Evolutionary conservation across 2,329 filamentous ascomycete species (phyloP), one percentile per base, ranked within the genome.

Genomic region (Aspergillus tanneri): DNA sequence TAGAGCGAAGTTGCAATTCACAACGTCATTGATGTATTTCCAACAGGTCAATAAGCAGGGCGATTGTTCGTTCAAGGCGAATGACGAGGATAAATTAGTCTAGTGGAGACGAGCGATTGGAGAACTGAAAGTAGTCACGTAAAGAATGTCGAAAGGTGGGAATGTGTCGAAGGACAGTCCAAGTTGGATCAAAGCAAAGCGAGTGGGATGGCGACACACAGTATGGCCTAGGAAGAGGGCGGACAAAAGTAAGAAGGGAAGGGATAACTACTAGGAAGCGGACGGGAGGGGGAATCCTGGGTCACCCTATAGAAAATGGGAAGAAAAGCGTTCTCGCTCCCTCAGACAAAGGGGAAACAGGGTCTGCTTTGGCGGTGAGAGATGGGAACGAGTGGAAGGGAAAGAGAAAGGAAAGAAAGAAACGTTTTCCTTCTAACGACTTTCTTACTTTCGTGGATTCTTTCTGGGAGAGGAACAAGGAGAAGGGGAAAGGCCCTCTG

Each of bases 191-290:
- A 44, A 53, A 43, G 49, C 36, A 50, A 56, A 66, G 59, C 56
- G 65, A 68, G 57, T 43, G 65, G 53, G 58, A 57, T 50, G 65
- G 63, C 63, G 57, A 67, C 60, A 61, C 57, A 59, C 62, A 64
- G 64, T 65, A 63, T 63, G 52, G 56, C 57, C 58, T 46, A 50
- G 54, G 54, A 39, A 48, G 43, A 46, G 25, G 28, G 34, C 18
- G 46, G 35, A 24, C 11, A 46, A 21, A 23, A 27, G 38, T 35
- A 39, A 44, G 27, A 24, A 43, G 39, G 39, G 39, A 32, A 48
- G 30, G 25, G 45, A 43, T 25, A 32, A n/a, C n/a, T n/a, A 35
- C 39, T 36, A 21, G 35, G 47, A 44, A 21, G 36, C 28, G 36
- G 46, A 42, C 30, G 23, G 43, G 34, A n/a, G 35, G 39, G 32